phyloP scores from a whole-genome alignment of 805 yeast species.

The Torulaspora microellipsoides region DNA sequence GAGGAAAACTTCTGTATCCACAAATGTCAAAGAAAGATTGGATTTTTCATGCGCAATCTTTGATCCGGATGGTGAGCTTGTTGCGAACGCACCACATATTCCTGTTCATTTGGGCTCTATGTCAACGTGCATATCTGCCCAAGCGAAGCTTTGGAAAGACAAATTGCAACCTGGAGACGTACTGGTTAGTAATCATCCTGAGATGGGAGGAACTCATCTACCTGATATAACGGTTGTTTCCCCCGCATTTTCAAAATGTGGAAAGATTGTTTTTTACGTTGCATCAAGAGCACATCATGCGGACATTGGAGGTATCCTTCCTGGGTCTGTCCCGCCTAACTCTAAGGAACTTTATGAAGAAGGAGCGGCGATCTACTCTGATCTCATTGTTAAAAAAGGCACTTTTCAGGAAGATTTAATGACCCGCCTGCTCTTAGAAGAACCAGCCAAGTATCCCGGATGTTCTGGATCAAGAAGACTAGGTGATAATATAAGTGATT shows the following conservation, averaged over 20 bases:
- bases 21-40: conserved; percentile 76
- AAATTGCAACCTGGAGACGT: conserved; percentile 69
- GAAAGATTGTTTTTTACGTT: conserved; percentile 69
- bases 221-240: conserved; percentile 91
- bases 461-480: conserved; percentile 86
- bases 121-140: conserved; percentile 73
- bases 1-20: conserved; percentile 73
- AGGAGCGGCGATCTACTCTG: conserved; percentile 83
- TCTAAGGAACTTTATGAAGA: conserved; percentile 82
- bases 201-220: conserved; percentile 75
- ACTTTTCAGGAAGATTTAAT: conserved; percentile 69
- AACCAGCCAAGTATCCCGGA: conserved; percentile 78
- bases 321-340: conserved; percentile 95
- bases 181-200: conserved; percentile 72
- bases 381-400: conserved; percentile 68
- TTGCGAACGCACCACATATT: conserved; percentile 83
- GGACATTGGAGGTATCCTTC: conserved; percentile 89
- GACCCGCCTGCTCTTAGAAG: conserved; percentile 53
- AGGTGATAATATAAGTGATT: conserved; percentile 75
- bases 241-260: conserved; percentile 63
- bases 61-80: conserved; percentile 66
- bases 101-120: conserved; percentile 85
- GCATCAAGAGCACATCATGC: conserved; percentile 96
- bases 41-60: conserved; percentile 83
- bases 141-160: conserved; percentile 61